phyloP scores from a whole-genome alignment of 345 rosid genomes.

The Arabis alpina region DNA sequence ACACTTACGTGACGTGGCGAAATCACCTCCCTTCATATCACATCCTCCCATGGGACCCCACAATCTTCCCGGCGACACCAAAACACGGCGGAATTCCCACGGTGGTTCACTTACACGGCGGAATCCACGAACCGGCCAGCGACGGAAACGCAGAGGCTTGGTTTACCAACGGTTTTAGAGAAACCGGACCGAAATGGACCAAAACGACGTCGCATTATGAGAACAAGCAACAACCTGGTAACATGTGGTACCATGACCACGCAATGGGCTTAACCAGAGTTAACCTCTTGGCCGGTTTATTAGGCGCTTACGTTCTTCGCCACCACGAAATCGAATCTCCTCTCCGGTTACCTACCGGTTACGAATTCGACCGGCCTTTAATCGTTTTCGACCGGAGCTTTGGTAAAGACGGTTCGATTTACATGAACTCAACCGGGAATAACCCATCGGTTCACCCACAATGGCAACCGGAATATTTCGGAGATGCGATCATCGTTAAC shows the following conservation, averaged over 20 bases:
- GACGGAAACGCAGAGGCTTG: conserved; percentile 79
- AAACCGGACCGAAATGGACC: conserved; percentile 75
- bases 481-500: conserved; percentile 76
- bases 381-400: conserved; percentile 81
- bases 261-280: conserved; percentile 92
- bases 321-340: conserved; percentile 60
- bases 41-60: conserved; percentile 91
- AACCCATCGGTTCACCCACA: conserved; percentile 91
- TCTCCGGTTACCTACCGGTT: conserved; percentile 57
- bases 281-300: conserved; percentile 81
- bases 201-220: conserved; percentile 57
- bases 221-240: conserved; percentile 88
- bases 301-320: conserved; percentile 77
- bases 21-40: conserved; percentile 86
- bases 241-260: conserved; percentile 95
- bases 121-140: conserved; percentile 69
- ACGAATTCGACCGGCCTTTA: conserved; percentile 67
- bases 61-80: conserved; percentile 71
- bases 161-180: conserved; percentile 73
- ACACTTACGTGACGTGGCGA: conserved; percentile 71
- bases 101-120: conserved; percentile 96
- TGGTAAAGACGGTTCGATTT: conserved; percentile 64
- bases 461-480: conserved; percentile 97
- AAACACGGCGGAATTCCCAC: conserved; percentile 72
- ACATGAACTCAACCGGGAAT: conserved; percentile 85